Conservation (phyloP, 2,329 filamentous ascomycete species). For the Colletotrichum tropicale region DNA sequence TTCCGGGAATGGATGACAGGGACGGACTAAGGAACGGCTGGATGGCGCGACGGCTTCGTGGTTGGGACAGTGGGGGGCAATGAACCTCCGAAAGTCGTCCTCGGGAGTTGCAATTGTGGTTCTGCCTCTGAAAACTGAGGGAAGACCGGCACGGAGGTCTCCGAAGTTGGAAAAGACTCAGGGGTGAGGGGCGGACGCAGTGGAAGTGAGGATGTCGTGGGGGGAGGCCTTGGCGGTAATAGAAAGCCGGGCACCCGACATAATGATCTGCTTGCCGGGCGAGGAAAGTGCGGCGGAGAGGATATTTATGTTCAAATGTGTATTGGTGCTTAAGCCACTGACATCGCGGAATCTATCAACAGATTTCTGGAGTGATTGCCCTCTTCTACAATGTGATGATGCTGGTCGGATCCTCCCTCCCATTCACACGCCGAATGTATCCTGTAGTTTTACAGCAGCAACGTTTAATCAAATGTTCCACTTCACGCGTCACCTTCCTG, state of each 20-base stretch:
- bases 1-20: background rate
- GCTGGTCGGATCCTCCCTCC: background rate
- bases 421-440: background rate
- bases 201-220: background rate
- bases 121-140: background rate
- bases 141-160: background rate
- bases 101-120: background rate
- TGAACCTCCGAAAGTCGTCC: background rate
- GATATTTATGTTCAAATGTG: background rate
- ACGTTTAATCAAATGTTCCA: background rate
- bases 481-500: conserved; percentile 8
- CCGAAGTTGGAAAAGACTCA: background rate
- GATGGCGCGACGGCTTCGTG: background rate
- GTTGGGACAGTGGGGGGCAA: background rate
- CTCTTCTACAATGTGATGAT: background rate
- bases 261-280: background rate
- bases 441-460: background rate
- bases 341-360: conserved; percentile 8
- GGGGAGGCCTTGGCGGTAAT: background rate
- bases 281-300: background rate
- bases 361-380: background rate
- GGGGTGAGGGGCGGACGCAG: background rate
- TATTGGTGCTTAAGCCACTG: background rate
- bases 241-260: background rate
- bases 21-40: background rate